Base-by-base conservation (phyloP, 441 rosid species). In the Pelargonium cotyledonis region DNA sequence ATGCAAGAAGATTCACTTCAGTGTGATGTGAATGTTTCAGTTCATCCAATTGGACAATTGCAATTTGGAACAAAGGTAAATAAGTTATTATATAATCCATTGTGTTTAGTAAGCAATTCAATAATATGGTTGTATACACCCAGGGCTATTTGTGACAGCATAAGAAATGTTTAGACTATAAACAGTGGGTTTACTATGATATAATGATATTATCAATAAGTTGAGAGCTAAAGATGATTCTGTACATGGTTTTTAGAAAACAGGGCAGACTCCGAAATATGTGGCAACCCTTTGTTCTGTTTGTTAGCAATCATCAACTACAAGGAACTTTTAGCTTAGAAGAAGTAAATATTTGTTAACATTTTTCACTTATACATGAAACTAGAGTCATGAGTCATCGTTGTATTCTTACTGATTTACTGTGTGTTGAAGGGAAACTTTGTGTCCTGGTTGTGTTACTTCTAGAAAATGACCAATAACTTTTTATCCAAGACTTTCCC, bases 1-100 rank as follows among this genome's bases (percentile, higher is more conserved):
- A 91, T 94, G 97, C 94, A 91, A 74, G 96, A 91, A 85, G 99
- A 96, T 11, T 94, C 97, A 47, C 94, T 91, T 75, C 90, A 96
- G 0, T 94, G 96, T 57, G 97, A 94, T 71, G 99, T 94, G 16
- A 94, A 89, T 70, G 84, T 94, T 69, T 94, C 99, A 43, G 78
- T 94, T 70, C 89, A 96, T 68, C 99, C 99, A 10, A 68, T 83
- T 70, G 96, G 92, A 11, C 96, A 86, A 71, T 26, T 69, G 46
- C 83, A 94, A 75, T 91, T 89, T 74, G 99, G 99, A 68, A 94
- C 99, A 41, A 89, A 94, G 94, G 98, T 90, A 75, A 38, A 60
- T 9, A 69, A 47, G 55, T 47, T 47, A 47, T 2, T 47, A 23
- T 47, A 47, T 47, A 14, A 12, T 47, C 55, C 55, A 47, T 11